A percentile compares a stretch with the other conserved stretches of the same genome.
phyloP scores from a whole-genome alignment of 768 basidiomycete genomes.

The Harrya chromipes region DNA sequence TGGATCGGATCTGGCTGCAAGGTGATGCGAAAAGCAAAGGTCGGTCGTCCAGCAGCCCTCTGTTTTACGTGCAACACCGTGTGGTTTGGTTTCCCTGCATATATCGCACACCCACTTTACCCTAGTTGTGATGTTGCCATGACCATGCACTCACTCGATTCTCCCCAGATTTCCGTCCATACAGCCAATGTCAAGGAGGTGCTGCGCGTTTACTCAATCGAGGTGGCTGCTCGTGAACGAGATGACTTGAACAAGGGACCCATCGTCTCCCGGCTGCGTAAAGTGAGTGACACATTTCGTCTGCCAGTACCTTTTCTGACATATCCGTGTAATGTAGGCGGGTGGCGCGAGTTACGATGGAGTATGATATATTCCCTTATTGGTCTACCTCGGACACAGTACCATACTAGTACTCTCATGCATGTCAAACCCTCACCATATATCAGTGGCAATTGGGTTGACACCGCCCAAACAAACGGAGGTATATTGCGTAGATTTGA shows the following conservation, averaged over 20 bases:
- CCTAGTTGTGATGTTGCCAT: slow-evolving; percentile 20
- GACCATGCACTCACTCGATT: slow-evolving; percentile 29
- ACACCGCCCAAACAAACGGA: slow-evolving; percentile 18
- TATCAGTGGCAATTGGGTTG: slow-evolving; percentile 22
- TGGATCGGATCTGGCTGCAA: slow-evolving; percentile 85
- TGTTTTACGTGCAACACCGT: slow-evolving; percentile 17
- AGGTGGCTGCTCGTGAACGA: slow-evolving; percentile 79
- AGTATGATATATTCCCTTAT: slow-evolving; percentile 42
- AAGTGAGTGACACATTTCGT: slow-evolving; percentile 47
- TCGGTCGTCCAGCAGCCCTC: slow-evolving; percentile 32
- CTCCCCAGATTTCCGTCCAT: slow-evolving; percentile 83
- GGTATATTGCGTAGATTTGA: not conserved
- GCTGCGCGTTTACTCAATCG: slow-evolving; percentile 77
- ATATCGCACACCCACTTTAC: slow-evolving; percentile 25
- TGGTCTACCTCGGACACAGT: slow-evolving; percentile 9
- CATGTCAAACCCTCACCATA: slow-evolving; percentile 16
- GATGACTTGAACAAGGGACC: slow-evolving; percentile 87
- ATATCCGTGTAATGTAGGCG: slow-evolving; percentile 45
- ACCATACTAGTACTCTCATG: slow-evolving; percentile 13
- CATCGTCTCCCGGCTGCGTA: slow-evolving; percentile 76
- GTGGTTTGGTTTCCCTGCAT: slow-evolving; percentile 12
- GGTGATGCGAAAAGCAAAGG: slow-evolving; percentile 92
- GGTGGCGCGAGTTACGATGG: slow-evolving; percentile 90
- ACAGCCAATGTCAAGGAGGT: slow-evolving; percentile 82
- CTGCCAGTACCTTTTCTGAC: slow-evolving; percentile 15